phyloP scores from a whole-genome alignment of 106 monocot species.

The Ottelia alismoides region DNA sequence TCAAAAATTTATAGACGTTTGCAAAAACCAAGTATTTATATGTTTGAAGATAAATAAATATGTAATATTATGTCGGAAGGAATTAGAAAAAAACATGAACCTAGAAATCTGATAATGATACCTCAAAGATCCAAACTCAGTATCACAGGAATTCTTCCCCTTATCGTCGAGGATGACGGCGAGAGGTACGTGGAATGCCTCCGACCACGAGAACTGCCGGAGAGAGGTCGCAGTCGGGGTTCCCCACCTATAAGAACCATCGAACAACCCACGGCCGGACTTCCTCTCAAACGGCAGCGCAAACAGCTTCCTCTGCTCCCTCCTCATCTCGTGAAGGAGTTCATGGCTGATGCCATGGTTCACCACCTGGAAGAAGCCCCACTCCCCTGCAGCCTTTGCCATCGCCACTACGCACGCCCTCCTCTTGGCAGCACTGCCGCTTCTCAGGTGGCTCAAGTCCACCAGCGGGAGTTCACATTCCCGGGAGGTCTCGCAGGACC shows the following conservation, averaged over 20 bases:
- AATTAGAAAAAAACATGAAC: too few relatives aligned
- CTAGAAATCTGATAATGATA: too few relatives aligned
- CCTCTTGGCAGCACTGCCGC: conserved; percentile 11
- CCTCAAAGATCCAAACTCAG: conserved; percentile 40
- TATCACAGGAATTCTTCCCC: too few relatives aligned
- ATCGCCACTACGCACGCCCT: conserved; percentile 18
- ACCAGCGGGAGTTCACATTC: conserved; percentile 38
- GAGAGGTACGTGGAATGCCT: too few relatives aligned
- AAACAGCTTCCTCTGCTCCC: conserved; percentile 48
- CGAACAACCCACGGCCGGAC: conserved; percentile 29
- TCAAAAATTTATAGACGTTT: too few relatives aligned
- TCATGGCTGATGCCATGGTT: conserved; percentile 78
- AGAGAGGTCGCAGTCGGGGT: conserved; percentile 36
- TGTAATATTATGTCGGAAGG: too few relatives aligned
- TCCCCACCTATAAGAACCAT: conserved; percentile 70
- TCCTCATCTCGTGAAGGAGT: conserved; percentile 41
- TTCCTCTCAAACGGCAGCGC: conserved; percentile 46
- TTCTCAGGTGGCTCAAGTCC: conserved; percentile 15
- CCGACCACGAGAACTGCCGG: conserved; percentile 67
- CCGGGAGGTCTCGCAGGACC: too few relatives aligned
- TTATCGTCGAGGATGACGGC: conserved; percentile 22
- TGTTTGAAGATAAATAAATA: too few relatives aligned
- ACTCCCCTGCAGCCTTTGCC: conserved; percentile 26
- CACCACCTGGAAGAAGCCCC: conserved; percentile 64
- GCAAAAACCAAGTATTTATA: too few relatives aligned